phyloP scores from a whole-genome alignment of 352 stramenopile genomes.

The Globisporangium okanoganense region DNA sequence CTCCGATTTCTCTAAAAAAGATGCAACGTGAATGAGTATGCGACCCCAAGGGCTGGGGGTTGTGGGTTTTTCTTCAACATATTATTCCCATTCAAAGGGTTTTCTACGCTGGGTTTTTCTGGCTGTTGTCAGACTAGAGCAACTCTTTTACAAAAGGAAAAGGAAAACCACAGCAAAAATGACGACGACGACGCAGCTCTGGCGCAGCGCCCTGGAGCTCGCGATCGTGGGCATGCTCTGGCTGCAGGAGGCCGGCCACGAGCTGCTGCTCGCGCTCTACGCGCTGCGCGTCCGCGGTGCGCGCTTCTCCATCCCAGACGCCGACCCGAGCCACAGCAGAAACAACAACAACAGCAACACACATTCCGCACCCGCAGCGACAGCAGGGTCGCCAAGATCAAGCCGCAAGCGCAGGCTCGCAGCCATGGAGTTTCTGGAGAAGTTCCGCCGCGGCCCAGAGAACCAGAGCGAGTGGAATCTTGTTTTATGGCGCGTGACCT shows the following conservation, averaged over 20 bases:
- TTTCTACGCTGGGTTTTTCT: too few species aligned
- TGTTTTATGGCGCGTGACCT: slow-evolving; percentile 75
- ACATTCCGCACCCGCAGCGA: slow-evolving; percentile 13
- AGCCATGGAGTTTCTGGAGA: slow-evolving; percentile 60
- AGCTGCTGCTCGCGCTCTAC: slow-evolving; percentile 15
- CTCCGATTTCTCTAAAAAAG: too few species aligned
- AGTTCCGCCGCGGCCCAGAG: slow-evolving; percentile 65
- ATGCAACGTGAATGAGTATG: too few species aligned
- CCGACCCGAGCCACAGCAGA: neutral
- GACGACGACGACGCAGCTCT: slow-evolving; percentile 14
- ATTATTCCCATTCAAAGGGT: too few species aligned
- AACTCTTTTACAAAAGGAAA: too few species aligned
- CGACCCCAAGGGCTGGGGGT: too few species aligned
- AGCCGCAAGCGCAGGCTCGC: neutral
- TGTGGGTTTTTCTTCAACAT: too few species aligned
- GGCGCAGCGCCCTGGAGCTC: slow-evolving; percentile 23
- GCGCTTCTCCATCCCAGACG: neutral
- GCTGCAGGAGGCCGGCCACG: slow-evolving; percentile 14
- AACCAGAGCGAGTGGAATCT: slow-evolving; percentile 83
- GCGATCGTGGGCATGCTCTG: slow-evolving; percentile 13
- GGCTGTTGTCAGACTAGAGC: too few species aligned
- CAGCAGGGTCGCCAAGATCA: neutral
- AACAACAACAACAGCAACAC: neutral
- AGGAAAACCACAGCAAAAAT: neutral
- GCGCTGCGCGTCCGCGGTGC: slow-evolving; percentile 9